Percentiles rank a stretch among this genome's conserved stretches.
These are phyloP conservation scores for Heliamphora pulchella DNA, from an alignment of 179 eudicot genomes.

Conservation along the genomic window DNA sequence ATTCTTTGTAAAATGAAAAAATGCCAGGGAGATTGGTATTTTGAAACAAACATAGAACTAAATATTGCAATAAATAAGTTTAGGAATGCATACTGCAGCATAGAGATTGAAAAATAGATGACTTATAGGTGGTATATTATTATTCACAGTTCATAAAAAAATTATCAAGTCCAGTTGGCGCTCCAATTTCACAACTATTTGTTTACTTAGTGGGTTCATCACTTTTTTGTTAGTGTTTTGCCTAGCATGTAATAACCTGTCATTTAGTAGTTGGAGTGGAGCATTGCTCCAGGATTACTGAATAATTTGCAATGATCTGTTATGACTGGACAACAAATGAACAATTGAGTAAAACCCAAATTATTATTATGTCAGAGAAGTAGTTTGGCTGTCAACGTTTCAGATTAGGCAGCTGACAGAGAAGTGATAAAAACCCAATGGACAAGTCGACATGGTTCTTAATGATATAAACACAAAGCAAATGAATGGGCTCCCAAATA, in stretches of 20 bases:
- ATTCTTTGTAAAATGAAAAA: neutral
- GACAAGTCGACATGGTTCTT: neutral
- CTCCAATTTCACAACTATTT: too few relatives aligned
- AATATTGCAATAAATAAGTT: neutral
- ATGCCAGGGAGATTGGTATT: neutral
- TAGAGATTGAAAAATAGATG: neutral
- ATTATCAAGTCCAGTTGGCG: too few relatives aligned
- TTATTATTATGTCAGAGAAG: neutral
- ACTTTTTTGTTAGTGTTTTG: too few relatives aligned
- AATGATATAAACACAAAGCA: slow-evolving; percentile 4
- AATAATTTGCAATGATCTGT: neutral
- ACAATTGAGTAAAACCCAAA: neutral
- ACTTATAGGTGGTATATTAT: neutral
- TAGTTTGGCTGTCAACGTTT: neutral
- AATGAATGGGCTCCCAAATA: neutral
- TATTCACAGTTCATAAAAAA: too few relatives aligned
- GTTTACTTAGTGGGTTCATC: too few relatives aligned
- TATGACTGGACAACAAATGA: neutral
- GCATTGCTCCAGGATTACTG: neutral
- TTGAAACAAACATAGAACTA: neutral
- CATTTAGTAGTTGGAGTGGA: too few relatives aligned
- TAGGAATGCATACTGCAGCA: neutral
- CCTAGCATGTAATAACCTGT: too few relatives aligned
- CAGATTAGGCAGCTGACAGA: neutral
- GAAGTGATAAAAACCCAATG: neutral